Evolutionary conservation across 192 early-diverging fungal genomes (phyloP), one percentile per base, ranked within the genome.

Genomic region (Coemansia sp.): DNA sequence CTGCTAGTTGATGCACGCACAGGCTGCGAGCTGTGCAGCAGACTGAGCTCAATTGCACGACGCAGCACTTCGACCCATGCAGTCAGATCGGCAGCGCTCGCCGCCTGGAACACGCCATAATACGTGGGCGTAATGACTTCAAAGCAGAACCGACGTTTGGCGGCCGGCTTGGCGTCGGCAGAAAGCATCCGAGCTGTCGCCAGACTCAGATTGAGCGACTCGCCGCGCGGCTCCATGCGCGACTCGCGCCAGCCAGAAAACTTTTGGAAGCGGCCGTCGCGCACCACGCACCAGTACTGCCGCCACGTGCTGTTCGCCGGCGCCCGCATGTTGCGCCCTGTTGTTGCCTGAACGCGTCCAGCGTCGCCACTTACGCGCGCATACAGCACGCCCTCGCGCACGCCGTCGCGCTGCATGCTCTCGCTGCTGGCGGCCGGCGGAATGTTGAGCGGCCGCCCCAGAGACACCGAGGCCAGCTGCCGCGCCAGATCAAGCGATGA

Each of bases 71-170:
- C 75, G 9, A 94, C 81, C 92, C 92, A 94, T 44, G 86, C 83
- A 10, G 71, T 61, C 81, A 89, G 75, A 22, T 90, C 88, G 51
- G 72, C 62, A 54, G 86, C 79, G 60, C 85, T 85, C 38, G 88
- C 86, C 1, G 92, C 90, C 71, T 94, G 92, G 54, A 93, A 79
- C 14, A 87, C 82, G 62, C 85, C 85, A 23, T 87, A 82, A 37
- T 87, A 85, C 59, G 82, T 78, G 7, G 92, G 91, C 15, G 91
- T 89, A 42, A 94, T 91, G 17, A 94, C 67, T 51, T 92, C 91
- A 68, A 94, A 94, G 58, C 88, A 87, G 72, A 89, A 90, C 21
- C 91, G 85, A 36, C 91, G 77, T 12, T 47, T 15, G 5, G 54
- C 62, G 9, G 72, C 65, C 55, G 63, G 69, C 63, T 75, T 75